Evolutionary conservation across 352 stramenopile genomes (phyloP).

Genomic region (Phytophthora meadii): DNA sequence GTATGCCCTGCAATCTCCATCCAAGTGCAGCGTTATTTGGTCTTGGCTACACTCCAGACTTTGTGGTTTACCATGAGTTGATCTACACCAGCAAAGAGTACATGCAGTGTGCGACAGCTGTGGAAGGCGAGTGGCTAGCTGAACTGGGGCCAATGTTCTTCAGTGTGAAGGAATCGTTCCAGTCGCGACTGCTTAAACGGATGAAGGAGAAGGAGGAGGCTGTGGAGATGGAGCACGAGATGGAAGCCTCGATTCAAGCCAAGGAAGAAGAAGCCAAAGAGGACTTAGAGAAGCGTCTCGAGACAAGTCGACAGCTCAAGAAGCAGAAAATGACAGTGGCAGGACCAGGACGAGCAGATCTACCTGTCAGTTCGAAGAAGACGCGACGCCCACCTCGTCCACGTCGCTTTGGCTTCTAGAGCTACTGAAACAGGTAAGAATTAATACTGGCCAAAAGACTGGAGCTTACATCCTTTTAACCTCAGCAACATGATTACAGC

Average conservation of each 20-base stretch:
- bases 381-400: conserved; percentile 71
- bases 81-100: conserved; percentile 99
- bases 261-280: conserved; percentile 33
- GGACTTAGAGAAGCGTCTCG: conserved; percentile 18
- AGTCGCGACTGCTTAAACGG: conserved; percentile 91
- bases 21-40: conserved; percentile 97
- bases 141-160: conserved; percentile 99
- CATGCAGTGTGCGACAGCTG: conserved; percentile 98
- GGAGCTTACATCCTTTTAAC: no score
- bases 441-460: no score
- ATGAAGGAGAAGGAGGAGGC: conserved; percentile 85
- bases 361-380: conserved; percentile 35
- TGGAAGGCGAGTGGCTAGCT: conserved; percentile 99
- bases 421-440: conserved; percentile 3
- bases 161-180: conserved; percentile 97
- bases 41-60: conserved; percentile 99
- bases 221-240: conserved; percentile 87
- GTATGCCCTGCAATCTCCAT: conserved; percentile 97
- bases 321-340: conserved; percentile 71
- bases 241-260: conserved; percentile 45
- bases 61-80: conserved; percentile 99
- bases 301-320: conserved; percentile 45
- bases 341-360: conserved; percentile 51
- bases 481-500: no score
- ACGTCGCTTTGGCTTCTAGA: conserved; percentile 78